Conservation (phyloP, 2,329 filamentous ascomycete genomes). For the Cryphonectria carpinicola region DNA sequence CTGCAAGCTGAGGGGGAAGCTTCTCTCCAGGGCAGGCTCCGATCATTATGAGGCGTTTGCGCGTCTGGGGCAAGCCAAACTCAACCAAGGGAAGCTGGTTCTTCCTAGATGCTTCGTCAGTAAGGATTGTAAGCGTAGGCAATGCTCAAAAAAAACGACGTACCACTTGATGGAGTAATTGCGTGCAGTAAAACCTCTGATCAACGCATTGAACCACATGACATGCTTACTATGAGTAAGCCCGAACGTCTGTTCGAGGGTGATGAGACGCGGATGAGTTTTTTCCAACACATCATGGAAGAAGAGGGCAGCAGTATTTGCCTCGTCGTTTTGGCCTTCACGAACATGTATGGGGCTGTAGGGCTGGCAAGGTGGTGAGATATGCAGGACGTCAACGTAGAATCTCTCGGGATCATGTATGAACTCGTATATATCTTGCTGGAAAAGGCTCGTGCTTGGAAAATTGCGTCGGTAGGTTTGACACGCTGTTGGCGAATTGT, state of each 20-base stretch:
- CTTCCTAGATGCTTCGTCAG: neutral
- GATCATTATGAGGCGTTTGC: slow-evolving; percentile 59
- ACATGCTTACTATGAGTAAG: slow-evolving; percentile 58
- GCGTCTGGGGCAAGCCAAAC: slow-evolving; percentile 55
- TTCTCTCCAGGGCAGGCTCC: slow-evolving; percentile 69
- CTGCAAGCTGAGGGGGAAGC: slow-evolving; percentile 66
- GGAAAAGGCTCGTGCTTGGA: slow-evolving; percentile 44
- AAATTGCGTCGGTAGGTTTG: slow-evolving; percentile 65
- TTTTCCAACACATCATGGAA: slow-evolving; percentile 60
- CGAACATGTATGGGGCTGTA: slow-evolving; percentile 74
- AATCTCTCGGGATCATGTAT: slow-evolving; percentile 40
- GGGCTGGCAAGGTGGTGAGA: slow-evolving; percentile 78
- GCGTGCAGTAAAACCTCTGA: slow-evolving; percentile 65
- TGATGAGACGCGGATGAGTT: slow-evolving; percentile 68
- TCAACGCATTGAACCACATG: slow-evolving; percentile 60
- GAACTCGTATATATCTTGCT: slow-evolving; percentile 54
- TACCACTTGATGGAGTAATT: slow-evolving; percentile 73
- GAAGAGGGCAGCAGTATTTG: slow-evolving; percentile 65
- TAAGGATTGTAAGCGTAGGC: neutral
- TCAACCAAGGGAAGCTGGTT: slow-evolving; percentile 57
- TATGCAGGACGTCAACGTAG: slow-evolving; percentile 69
- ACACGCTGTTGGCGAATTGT: slow-evolving; percentile 61
- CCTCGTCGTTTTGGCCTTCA: slow-evolving; percentile 61
- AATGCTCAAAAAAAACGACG: neutral
- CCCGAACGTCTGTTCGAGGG: slow-evolving; percentile 78